Evolutionary conservation across 2,329 filamentous ascomycete species (phyloP), one percentile per base, ranked within the genome.

Genomic region (Fusarium globosum): DNA sequence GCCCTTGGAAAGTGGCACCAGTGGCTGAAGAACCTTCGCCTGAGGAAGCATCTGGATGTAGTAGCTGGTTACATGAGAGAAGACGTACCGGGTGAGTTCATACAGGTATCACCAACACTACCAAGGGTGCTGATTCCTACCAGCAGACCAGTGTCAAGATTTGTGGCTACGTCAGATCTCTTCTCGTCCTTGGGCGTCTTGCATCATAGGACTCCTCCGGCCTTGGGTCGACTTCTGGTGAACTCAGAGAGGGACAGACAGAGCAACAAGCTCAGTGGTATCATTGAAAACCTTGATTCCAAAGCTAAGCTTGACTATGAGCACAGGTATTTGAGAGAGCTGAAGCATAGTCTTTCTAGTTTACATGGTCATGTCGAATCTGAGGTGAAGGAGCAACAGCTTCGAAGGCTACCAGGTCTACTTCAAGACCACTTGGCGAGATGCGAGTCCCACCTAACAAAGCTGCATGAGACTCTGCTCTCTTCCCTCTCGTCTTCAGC

Each of bases 21-120:
- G 3, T 77, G 75, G 74, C 66, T 46, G 21, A 23, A 62, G 5
- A 78, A 78, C 14, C 26, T 55, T 16, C 38, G 51, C 2, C 73
- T 72, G 53, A 53, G 61, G 16, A 18, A 21, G 6, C 69, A 75
- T 43, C 49, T 76, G 5, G 46, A 61, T 13, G 2, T 15, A 2
- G n/a, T 75, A 8, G 53, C 43, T 6, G 18, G 46, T 6, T 11
- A 20, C 0, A 26, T 76, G 10, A 41, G 5, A 16, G 41, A 65
- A 16, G 35, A 63, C 10, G 12, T 69, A 14, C 38, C 55, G 9
- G 13, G 16, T 5, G 21, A 9, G 15, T 13, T 7, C 11, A 14
- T 42, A 20, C 52, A 20, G 2, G 36, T 69, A 6, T 23, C 48
- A 5, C 7, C 14, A 30, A 2, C 23, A 0, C 21, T 13, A 2